Evolutionary conservation across 208 protist species (phyloP).

Genomic region (Crithidia acanthocephali): DNA sequence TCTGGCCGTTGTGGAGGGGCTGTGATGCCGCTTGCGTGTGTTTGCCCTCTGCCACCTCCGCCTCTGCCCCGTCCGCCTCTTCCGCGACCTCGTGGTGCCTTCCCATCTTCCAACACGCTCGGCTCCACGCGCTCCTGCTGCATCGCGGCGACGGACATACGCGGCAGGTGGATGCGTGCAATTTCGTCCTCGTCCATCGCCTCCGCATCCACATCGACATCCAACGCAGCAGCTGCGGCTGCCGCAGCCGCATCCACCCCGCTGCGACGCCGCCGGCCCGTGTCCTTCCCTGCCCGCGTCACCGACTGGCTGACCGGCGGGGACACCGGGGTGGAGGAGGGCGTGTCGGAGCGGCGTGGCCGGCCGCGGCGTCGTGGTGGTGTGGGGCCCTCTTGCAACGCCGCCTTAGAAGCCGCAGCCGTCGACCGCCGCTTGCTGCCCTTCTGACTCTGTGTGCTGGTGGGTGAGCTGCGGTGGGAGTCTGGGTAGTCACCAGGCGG

Average conservation of each 20-base stretch:
- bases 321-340: background rate
- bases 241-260: background rate
- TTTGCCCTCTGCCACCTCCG: background rate
- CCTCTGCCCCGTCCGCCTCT: background rate
- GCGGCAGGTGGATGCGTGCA: slow-evolving; percentile 26
- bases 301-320: background rate
- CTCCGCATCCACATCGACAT: background rate
- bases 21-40: background rate
- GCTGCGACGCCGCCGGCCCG: slow-evolving; percentile 5
- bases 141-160: slow-evolving; percentile 48
- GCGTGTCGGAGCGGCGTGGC: background rate
- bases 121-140: slow-evolving; percentile 27
- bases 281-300: background rate
- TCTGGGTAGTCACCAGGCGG: background rate
- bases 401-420: background rate
- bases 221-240: background rate
- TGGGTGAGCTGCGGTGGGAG: background rate
- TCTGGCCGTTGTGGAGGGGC: slow-evolving; percentile 20
- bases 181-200: slow-evolving; percentile 18
- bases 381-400: background rate
- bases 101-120: background rate
- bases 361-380: slow-evolving; percentile 4
- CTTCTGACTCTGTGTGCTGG: background rate
- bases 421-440: background rate
- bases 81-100: background rate